These are phyloP conservation scores for Martiniozyma abietophila DNA, from an alignment of 805 yeast species.

Conservation along the genomic window DNA sequence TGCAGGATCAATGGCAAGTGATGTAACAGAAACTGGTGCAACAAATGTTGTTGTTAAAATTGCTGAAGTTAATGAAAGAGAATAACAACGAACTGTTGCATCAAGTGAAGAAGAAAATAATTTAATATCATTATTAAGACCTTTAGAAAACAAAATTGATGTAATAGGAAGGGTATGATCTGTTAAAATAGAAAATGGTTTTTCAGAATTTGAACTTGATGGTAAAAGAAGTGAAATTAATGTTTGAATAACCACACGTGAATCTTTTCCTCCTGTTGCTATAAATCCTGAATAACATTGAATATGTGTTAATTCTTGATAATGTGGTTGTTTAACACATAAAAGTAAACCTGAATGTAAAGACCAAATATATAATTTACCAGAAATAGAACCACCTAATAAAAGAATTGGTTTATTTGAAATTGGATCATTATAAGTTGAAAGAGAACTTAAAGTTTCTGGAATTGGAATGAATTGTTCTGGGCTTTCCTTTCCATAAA, in stretches of 20 bases:
- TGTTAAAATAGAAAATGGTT: slow-evolving; percentile 49
- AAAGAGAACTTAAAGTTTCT: slow-evolving; percentile 57
- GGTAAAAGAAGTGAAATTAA: slow-evolving; percentile 29
- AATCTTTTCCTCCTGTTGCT: slow-evolving; percentile 72
- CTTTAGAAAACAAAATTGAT: slow-evolving; percentile 34
- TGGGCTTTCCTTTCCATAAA: slow-evolving; percentile 58
- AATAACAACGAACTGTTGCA: slow-evolving; percentile 65
- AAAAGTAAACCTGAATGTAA: slow-evolving; percentile 65
- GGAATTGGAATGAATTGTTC: slow-evolving; percentile 82
- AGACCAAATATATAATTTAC: slow-evolving; percentile 82
- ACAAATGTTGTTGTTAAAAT: slow-evolving; percentile 61
- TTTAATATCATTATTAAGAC: slow-evolving; percentile 48
- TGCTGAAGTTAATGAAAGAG: slow-evolving; percentile 28
- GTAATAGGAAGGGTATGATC: slow-evolving; percentile 48
- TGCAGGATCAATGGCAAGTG: slow-evolving; percentile 67
- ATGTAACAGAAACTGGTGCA: slow-evolving; percentile 45
- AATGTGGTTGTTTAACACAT: slow-evolving; percentile 72
- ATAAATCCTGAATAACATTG: slow-evolving; percentile 57
- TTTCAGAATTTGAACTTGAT: slow-evolving; percentile 29
- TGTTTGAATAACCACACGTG: slow-evolving; percentile 59
- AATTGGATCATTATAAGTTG: slow-evolving; percentile 17
- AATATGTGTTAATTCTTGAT: slow-evolving; percentile 59
- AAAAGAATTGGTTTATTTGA: slow-evolving; percentile 38
- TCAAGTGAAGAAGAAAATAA: slow-evolving; percentile 67
- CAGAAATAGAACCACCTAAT: slow-evolving; percentile 67